These are phyloP conservation scores for Leavenworthia alabamica DNA, from an alignment of 345 rosid species.

Conservation along the genomic window DNA sequence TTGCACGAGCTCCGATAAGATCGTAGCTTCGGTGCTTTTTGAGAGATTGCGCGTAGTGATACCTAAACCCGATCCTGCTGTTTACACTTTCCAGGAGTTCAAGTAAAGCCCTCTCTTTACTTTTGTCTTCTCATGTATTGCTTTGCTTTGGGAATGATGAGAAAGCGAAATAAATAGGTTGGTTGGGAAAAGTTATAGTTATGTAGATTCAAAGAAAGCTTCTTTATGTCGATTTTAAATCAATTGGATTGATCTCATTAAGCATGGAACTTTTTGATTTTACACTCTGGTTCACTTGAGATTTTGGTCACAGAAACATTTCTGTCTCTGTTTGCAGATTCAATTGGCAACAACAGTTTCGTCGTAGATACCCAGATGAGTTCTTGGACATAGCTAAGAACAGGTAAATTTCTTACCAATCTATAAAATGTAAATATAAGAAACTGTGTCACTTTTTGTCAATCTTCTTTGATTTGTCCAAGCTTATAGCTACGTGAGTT, in stretches of 20 bases:
- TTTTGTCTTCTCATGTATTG: neutral
- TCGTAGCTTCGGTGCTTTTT: conserved; percentile 86
- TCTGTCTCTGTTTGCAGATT: conserved; percentile 43
- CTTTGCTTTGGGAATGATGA: neutral
- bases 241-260: neutral
- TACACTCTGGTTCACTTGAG: neutral
- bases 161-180: neutral
- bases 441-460: neutral
- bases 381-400: conserved; percentile 81
- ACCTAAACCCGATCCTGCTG: conserved; percentile 82
- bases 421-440: neutral
- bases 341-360: conserved; percentile 80
- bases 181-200: neutral
- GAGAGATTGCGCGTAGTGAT: conserved; percentile 90
- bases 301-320: neutral
- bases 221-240: neutral
- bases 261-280: neutral
- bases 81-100: conserved; percentile 90
- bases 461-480: neutral
- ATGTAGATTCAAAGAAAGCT: neutral
- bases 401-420: conserved; percentile 32
- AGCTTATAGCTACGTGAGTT: neutral
- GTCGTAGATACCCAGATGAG: conserved; percentile 86
- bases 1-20: conserved; percentile 59
- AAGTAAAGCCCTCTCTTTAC: conserved; percentile 46